phyloP scores from a whole-genome alignment of 768 basidiomycete genomes.

The Lentinus brumalis region DNA sequence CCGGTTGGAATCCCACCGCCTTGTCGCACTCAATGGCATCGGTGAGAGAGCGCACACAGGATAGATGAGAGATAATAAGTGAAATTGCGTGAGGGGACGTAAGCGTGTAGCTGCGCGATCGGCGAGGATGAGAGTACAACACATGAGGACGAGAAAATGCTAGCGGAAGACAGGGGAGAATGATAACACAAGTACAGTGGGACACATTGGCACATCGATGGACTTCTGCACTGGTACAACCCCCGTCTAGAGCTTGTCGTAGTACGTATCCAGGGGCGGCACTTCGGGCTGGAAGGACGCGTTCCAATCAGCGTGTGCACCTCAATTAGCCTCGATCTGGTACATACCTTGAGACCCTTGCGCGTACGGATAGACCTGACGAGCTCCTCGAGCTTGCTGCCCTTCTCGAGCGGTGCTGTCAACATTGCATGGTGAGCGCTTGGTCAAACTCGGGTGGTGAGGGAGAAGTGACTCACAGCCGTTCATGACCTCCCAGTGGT shows the following conservation, averaged over 20 bases:
- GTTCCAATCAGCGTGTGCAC: not conserved
- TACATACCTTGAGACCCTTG: constrained; percentile 89
- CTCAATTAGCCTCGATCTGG: not conserved
- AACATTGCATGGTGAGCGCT: constrained; percentile 7
- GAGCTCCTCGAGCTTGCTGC: constrained; percentile 86
- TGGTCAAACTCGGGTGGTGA: constrained; percentile 9
- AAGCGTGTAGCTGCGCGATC: constrained; percentile 19
- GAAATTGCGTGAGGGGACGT: constrained; percentile 21
- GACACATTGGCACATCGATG: constrained; percentile 23
- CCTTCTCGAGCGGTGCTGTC: constrained; percentile 82
- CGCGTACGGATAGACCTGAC: constrained; percentile 81
- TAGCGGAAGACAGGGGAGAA: constrained; percentile 21
- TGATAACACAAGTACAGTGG: constrained; percentile 23
- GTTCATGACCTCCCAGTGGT: constrained; percentile 87
- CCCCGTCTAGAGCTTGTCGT: constrained; percentile 68
- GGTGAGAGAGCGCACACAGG: constrained; percentile 2
- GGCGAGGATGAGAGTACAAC: constrained; percentile 21
- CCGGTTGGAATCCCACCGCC: not conserved
- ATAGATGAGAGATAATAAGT: constrained; percentile 6
- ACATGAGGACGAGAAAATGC: constrained; percentile 15
- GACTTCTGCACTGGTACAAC: constrained; percentile 26
- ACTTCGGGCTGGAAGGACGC: constrained; percentile 68
- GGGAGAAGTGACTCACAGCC: constrained; percentile 58
- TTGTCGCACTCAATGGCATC: not conserved
- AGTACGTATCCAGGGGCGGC: constrained; percentile 85